Base-by-base conservation (phyloP, 495 filamentous ascomycete genomes). In the Massariosphaeria phaeospora region DNA sequence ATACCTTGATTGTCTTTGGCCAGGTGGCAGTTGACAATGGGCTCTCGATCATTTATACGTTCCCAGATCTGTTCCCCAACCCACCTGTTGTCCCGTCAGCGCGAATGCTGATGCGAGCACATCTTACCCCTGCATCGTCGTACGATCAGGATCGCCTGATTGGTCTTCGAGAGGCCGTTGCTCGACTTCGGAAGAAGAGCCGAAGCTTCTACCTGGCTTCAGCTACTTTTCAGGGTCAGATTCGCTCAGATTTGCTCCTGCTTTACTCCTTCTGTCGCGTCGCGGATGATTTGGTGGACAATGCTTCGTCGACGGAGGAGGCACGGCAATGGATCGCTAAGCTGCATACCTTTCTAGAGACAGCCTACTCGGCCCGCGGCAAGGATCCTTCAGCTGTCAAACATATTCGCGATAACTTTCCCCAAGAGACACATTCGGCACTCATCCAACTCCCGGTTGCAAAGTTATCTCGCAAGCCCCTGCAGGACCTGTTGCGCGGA, bases 221-320 rank as follows among this genome's bases (percentile, higher is more conserved):
- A 57, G 72, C 78, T 0, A 70, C 78, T 0, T 86, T 88, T 60
- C 71, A 77, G 35, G 82, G 81, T 0, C 70, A 76, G 6, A 70
- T 88, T 18, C 78, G 84, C 4, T 78, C 84, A 27, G 83, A 88
- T 56, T 67, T 88, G 6, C 72, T 84, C 27, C 67, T 84, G 17
- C 65, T 87, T 67, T 87, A 86, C 66, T 83, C 83, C 0, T 86
- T 85, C 60, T 88, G 83, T 56, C 77, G 84, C 13, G 76, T 86
- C 0, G 81, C 82, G 12, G 84, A 86, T 65, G 83, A 86, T 48
- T 67, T 88, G 2, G 73, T 88, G 12, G 84, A 88, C 55, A 73
- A 82, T 48, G 75, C 80, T 11, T 55, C 46, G 5, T 68, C 71
- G 5, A 47, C 64, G 1, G 59, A 55, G 1, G 77, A 79, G 55